Evolutionary conservation across 2,329 filamentous ascomycete species (phyloP), one percentile per base, ranked within the genome.

Genomic region (Fusarium praegraminearum): DNA sequence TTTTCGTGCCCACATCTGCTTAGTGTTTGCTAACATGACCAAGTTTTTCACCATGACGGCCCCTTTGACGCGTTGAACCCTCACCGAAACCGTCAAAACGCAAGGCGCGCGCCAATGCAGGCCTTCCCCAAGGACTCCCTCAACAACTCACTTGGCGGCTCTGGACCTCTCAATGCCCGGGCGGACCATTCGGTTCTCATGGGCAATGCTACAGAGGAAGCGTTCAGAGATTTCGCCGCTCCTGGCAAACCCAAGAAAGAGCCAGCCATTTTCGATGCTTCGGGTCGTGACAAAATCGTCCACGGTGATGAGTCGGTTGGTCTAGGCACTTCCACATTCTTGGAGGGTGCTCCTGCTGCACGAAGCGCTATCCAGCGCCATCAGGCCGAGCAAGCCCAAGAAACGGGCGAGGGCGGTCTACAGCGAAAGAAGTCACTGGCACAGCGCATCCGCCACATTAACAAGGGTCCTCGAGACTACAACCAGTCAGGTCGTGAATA

Each of bases 61-160:
- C 96, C 96, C 7, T 99, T 98, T 75, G 96, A 99, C 80, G 96
- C 96, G 22, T 93, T 96, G 78, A 97, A 97, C 79, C 94, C 96
- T 7, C 92, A 97, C 78, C 93, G 96, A 70, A 99, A 98, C 80
- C 90, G 93, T 61, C 92, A 92, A 76, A 93, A 90, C 74, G 90
- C 91, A 75, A 89, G 90, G 64, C 90, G 92, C 57, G 94, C 96
- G 9, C 96, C 96, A 1, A 98, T 99, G 93, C 91, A 97, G 78
- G 96, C 96, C 3, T 99, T 98, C 80, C 93, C 96, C 24, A 93
- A 93, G 75, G 93, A 92, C 74, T 98, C 94, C 2, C 87, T 92
- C 65, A 99, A 99, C 84, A 98, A 97, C 84, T 90, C 91, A 2
- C 82, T 99, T 15, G 95, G 95, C 58, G 96, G 96, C 15, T 85